Base-by-base conservation (phyloP, 164 flowering plant genomes). In the Tetrastigma voinierianum region DNA sequence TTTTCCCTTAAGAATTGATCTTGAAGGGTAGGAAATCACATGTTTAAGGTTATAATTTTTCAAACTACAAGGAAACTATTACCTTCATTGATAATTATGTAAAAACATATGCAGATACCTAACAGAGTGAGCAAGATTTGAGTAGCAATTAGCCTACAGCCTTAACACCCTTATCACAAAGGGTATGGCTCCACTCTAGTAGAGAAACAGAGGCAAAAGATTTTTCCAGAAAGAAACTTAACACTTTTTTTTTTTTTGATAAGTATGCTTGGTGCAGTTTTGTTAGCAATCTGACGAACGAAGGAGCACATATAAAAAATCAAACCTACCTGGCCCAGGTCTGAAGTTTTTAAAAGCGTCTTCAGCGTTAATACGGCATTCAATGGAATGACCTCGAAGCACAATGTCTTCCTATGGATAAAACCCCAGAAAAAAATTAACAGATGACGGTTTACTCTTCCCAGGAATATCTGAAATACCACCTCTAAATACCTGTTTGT, bases 361-460 rank as follows among this genome's bases (percentile, higher is more conserved):
- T 83, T 96, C 98, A 24, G 99, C 99, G 82, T 96, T 96, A 62
- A 96, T 96, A 67, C 98, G 98, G 65, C 99, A 96, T 80, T 96
- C 99, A 69, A 96, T 96, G 21, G 99, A 92, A 73, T 96, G 99
- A 62, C 99, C 99, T 78, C 87, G 84, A 19, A 96, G 96, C 65
- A 90, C 93, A 76, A 96, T 90, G 78, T 96, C 99, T 61, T 93
- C 98, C 99, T 95, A 86, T 24, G 70, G 49, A 78, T 8, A 57
- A 58, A 67, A 66, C 51, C 46, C 24, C 56, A 59, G 21, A 18
- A 7, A 10, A 53, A 8, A 53, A 53, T 32, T 32, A 4, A 32
- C 8, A 32, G 40, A 32, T 32, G 6, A 32, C 0, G 40, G 6
- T 32, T 32, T 32, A 32, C 40, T 32, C 40, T 32, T 32, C 40